Evolutionary conservation across 164 flowering plant genomes (phyloP), one percentile per base, ranked within the genome.

Genomic region (Sedum album): DNA sequence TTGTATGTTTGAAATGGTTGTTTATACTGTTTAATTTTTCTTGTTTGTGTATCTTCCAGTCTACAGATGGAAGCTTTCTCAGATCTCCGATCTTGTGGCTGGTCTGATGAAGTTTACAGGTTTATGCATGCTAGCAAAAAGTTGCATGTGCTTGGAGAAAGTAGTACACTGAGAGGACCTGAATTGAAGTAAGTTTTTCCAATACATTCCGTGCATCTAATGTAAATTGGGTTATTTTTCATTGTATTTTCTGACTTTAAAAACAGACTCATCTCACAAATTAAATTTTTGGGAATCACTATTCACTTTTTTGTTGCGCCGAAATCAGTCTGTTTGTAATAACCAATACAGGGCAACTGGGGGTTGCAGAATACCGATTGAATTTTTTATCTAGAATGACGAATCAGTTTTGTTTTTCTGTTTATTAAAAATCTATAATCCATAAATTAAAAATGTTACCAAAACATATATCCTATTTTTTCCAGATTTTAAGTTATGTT

Each of bases 101-200:
- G 96, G 97, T 67, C 73, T n/a, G 82, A 84, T 36, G 70, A 84
- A 65, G 96, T 94, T 60, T 72, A 81, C 53, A 61, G 33, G 66
- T 84, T 79, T 75, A 91, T 94, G 98, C 72, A 66, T 20, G 74
- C 76, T 4, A 81, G 72, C 76, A 93, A 90, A 82, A 81, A 78
- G 73, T 61, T 77, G 31, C 78, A 82, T 75, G 53, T 73, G 57
- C 71, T 78, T 68, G 73, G 72, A 31, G 82, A 79, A 60, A 61
- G 41, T 65, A 20, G 70, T 69, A 62, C 68, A 69, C 31, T 41
- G 35, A 73, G 31, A 66, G 61, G 20, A 53, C 39, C 48, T 68
- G 85, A 86, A 23, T 71, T 71, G 46, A 89, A 84, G 98, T 93
- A 78, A 83, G 88, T 73, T 20, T 53, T 67, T 20, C 48, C 41